phyloP scores from a whole-genome alignment of 1,284 basidiomycete genomes.

The Naganishia albida region DNA sequence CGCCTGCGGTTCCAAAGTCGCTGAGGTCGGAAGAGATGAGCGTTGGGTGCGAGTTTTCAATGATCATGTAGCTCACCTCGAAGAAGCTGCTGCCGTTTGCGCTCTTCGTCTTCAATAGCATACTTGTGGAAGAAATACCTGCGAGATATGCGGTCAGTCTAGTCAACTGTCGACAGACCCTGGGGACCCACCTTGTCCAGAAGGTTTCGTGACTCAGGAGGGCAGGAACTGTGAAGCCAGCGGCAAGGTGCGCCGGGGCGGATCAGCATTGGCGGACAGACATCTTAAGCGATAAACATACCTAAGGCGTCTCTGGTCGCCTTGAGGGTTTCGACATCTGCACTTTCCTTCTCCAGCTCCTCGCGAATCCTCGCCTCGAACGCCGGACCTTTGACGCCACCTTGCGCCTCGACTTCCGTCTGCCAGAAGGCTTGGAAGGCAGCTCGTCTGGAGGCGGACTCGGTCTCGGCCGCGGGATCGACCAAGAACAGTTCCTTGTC shows the following conservation, averaged over 20 bases:
- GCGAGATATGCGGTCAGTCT: neutral
- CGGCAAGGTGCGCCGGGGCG: neutral
- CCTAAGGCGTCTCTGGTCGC: slow-evolving; percentile 64
- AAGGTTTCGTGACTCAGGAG: slow-evolving; percentile 69
- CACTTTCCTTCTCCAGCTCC: slow-evolving; percentile 57
- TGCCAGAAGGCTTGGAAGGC: slow-evolving; percentile 66
- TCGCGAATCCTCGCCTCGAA: slow-evolving; percentile 62
- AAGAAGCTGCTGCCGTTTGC: slow-evolving; percentile 74
- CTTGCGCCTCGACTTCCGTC: slow-evolving; percentile 59
- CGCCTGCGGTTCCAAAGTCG: slow-evolving; percentile 33
- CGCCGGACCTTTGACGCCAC: slow-evolving; percentile 61
- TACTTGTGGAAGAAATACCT: slow-evolving; percentile 82
- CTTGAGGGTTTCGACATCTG: slow-evolving; percentile 63
- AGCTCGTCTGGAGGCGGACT: slow-evolving; percentile 56
- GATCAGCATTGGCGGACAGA: slow-evolving; percentile 20
- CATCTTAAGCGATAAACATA: slow-evolving; percentile 50
- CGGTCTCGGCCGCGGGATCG: slow-evolving; percentile 63
- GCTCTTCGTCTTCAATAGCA: slow-evolving; percentile 81
- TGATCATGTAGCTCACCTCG: slow-evolving; percentile 64
- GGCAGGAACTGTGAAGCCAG: slow-evolving; percentile 63
- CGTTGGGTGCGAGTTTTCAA: too few species aligned
- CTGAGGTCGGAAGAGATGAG: slow-evolving; percentile 33
- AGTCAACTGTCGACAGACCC: neutral
- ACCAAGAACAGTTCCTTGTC: slow-evolving; percentile 74
- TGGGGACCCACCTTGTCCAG: slow-evolving; percentile 66